phyloP scores from a whole-genome alignment of 2,329 filamentous ascomycete species.

The Sodiomyces alkalinus region DNA sequence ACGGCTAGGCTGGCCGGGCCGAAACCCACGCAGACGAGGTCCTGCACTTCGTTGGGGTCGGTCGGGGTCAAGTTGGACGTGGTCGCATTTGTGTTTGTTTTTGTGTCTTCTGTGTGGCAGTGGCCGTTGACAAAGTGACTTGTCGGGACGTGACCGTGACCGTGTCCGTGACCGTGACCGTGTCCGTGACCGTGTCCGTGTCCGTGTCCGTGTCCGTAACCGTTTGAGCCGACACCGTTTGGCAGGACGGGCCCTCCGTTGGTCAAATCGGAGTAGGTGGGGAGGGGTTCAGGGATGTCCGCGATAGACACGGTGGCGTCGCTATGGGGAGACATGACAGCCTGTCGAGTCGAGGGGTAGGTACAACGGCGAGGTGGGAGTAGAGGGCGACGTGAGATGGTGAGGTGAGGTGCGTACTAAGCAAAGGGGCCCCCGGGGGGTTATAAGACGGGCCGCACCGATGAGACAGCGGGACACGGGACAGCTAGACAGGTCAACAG shows the following conservation, averaged over 20 bases:
- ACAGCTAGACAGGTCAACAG: no score
- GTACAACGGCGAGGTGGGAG: no score
- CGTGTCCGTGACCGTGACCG: slow-evolving; percentile 3
- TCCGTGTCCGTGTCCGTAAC: slow-evolving; percentile 5
- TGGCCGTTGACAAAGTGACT: no score
- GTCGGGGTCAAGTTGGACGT: slow-evolving; percentile 19
- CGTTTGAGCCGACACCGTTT: slow-evolving; percentile 10
- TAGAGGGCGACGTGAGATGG: no score
- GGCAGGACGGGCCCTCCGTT: slow-evolving; percentile 5
- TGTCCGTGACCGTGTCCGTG: slow-evolving; percentile 5
- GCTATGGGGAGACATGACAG: slow-evolving; percentile 21
- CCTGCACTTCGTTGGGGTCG: slow-evolving; percentile 51
- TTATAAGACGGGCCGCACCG: no score
- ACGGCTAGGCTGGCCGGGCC: slow-evolving; percentile 83
- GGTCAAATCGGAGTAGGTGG: slow-evolving; percentile 3
- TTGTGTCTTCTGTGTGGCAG: slow-evolving; percentile 6
- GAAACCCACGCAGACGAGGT: slow-evolving; percentile 84
- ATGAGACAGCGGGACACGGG: no score
- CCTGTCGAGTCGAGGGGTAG: no score
- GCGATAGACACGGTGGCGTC: slow-evolving; percentile 15
- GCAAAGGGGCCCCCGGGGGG: no score
- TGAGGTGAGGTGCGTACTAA: no score
- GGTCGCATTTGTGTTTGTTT: slow-evolving; percentile 23
- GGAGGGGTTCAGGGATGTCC: not conserved
- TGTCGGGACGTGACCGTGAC: slow-evolving; percentile 1